Conservation (phyloP, 805 yeast species). For the Saccharomyces mikatae region DNA sequence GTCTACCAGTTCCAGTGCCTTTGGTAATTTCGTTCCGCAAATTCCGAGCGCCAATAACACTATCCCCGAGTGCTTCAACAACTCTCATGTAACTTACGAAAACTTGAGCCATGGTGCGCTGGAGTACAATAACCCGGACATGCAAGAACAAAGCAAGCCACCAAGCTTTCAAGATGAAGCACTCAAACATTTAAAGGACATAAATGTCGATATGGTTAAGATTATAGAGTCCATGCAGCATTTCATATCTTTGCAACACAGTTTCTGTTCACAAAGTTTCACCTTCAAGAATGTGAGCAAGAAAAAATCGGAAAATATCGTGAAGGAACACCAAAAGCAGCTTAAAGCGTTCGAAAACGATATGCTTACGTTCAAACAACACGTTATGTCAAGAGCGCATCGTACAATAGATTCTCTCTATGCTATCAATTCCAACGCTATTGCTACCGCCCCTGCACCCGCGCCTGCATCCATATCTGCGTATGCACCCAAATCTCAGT, state of each 20-base stretch:
- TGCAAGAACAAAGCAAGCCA: neutral
- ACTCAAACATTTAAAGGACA: slow-evolving; percentile 2
- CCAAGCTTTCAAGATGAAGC: neutral
- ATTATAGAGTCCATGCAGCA: slow-evolving; percentile 5
- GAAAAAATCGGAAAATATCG: neutral
- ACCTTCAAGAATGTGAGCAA: neutral
- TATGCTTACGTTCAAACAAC: neutral
- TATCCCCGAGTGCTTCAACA: neutral
- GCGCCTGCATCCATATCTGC: neutral
- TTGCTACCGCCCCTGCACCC: neutral
- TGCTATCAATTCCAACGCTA: neutral
- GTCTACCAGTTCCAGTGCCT: neutral
- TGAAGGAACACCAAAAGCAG: neutral
- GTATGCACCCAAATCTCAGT: neutral
- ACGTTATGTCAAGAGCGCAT: neutral
- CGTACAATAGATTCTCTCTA: neutral
- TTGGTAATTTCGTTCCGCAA: neutral
- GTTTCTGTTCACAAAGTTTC: neutral
- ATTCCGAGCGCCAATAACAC: neutral
- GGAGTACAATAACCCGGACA: neutral
- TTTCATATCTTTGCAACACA: slow-evolving; percentile 1
- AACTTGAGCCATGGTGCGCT: neutral
- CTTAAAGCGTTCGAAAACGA: neutral
- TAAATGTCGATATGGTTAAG: slow-evolving; percentile 7
- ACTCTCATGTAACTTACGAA: neutral